phyloP scores from a whole-genome alignment of 352 stramenopile species.

The Peronospora belbahrii region DNA sequence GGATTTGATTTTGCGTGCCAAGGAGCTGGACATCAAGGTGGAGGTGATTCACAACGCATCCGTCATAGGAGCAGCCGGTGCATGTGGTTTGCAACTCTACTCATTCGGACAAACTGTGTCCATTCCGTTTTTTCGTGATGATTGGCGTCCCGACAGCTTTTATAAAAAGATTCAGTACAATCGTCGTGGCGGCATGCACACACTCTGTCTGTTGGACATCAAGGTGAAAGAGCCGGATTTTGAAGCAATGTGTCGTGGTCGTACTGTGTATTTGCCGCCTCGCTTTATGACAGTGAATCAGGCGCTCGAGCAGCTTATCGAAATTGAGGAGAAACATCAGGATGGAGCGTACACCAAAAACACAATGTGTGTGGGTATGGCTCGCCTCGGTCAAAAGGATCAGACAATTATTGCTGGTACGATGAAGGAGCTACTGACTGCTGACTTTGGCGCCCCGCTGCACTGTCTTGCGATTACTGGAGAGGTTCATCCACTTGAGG shows the following conservation, averaged over 20 bases:
- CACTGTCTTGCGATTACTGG: constrained; percentile 96
- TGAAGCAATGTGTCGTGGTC: constrained; percentile 91
- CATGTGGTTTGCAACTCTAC: constrained; percentile 97
- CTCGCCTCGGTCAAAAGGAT: constrained; percentile 89
- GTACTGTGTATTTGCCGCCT: constrained; percentile 90
- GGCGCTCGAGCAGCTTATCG: constrained; percentile 93
- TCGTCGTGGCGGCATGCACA: constrained; percentile 93
- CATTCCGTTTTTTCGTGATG: constrained; percentile 95
- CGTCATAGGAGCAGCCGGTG: constrained; percentile 95
- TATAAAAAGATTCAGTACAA: constrained; percentile 99
- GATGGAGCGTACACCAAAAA: constrained; percentile 84
- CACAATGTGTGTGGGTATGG: constrained; percentile 89
- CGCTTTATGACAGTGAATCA: constrained; percentile 97
- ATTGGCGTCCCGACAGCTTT: constrained; percentile 95
- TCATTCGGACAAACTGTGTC: constrained; percentile 98
- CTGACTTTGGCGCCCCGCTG: constrained; percentile 94
- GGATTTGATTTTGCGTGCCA: constrained; percentile 94
- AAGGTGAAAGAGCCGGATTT: constrained; percentile 99
- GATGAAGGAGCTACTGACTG: constrained; percentile 88
- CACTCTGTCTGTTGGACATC: constrained; percentile 97
- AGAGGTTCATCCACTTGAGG: constrained; percentile 93
- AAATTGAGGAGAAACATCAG: constrained; percentile 85
- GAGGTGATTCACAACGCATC: constrained; percentile 98
- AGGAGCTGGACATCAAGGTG: constrained; percentile 89
- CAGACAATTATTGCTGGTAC: constrained; percentile 93